Evolutionary conservation across 163 green algal genomes (phyloP), one percentile per base, ranked within the genome.

Genomic region (Scenedesmus sp.): DNA sequence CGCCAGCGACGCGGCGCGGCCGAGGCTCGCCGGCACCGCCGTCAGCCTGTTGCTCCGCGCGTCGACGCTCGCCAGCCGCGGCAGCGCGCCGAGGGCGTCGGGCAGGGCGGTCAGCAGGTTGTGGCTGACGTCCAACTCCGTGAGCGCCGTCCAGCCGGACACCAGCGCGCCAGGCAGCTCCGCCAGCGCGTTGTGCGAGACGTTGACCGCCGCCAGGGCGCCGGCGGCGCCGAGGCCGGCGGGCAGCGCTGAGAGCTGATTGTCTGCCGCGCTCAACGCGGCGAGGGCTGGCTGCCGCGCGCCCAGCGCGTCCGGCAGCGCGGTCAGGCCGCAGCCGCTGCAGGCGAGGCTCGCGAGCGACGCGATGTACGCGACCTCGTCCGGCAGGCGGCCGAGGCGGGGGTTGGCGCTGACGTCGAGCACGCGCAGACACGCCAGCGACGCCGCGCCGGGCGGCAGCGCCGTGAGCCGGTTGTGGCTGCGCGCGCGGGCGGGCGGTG

Each of bases 21-120:
- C n/a, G 6, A 60, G 10, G n/a, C 53, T 26, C 10, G 24, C 53
- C n/a, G 6, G 53, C 53, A 60, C n/a, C 24, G n/a, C n/a, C 10
- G 53, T 60, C 22, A 91, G 67, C n/a, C 44, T 53, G 82, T 91
- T 90, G 83, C 75, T 70, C 5, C 85, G 82, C 54, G 45, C 31
- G 18, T 83, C 71, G 4, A 91, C 80, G 63, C 87, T 80, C 58
- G 87, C 63, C 34, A 91, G 80, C 5, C n/a, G 28, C 34, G 33
- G 67, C 71, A 79, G 86, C n/a, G 53, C 45, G 24, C 75, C 80
- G 31, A 91, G 60, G 42, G 62, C 72, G 33, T 47, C 28, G 5
- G 87, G 87, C 72, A 87, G 73, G 3, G 11, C 17, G 20, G 70
- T 28, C 4, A 84, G 62, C 57, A 62, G 63, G 47, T 84, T 84